Conservation (phyloP, 805 yeast species). For the Sugiyamaella chiloensis region DNA sequence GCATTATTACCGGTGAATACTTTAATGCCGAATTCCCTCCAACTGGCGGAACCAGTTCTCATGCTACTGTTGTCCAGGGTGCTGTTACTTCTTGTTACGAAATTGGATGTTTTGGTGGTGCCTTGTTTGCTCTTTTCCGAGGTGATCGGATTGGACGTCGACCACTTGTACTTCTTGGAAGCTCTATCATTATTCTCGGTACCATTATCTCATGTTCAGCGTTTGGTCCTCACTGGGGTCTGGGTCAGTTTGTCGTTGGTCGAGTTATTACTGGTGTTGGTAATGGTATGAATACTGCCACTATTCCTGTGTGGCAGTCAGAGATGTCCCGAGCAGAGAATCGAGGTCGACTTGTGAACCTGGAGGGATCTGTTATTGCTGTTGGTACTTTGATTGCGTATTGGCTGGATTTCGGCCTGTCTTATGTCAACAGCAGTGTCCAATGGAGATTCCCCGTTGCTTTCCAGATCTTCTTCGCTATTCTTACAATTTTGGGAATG, state of each 20-base stretch:
- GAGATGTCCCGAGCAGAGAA: slow-evolving; percentile 66
- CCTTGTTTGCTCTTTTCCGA: slow-evolving; percentile 54
- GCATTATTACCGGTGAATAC: slow-evolving; percentile 49
- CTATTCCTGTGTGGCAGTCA: slow-evolving; percentile 82
- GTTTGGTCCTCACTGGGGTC: slow-evolving; percentile 32
- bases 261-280: slow-evolving; percentile 74
- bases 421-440: slow-evolving; percentile 45
- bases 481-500: slow-evolving; percentile 54
- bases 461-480: slow-evolving; percentile 56
- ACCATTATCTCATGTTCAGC: slow-evolving; percentile 55
- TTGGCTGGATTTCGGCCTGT: slow-evolving; percentile 56
- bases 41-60: slow-evolving; percentile 42
- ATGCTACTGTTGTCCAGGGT: slow-evolving; percentile 54
- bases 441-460: slow-evolving; percentile 83
- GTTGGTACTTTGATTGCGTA: slow-evolving; percentile 73
- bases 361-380: slow-evolving; percentile 70
- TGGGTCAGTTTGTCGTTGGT: slow-evolving; percentile 73
- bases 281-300: slow-evolving; percentile 72
- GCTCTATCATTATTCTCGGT: slow-evolving; percentile 55
- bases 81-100: slow-evolving; percentile 56
- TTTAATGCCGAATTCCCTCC: slow-evolving; percentile 63
- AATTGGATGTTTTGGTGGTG: slow-evolving; percentile 73
- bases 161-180: slow-evolving; percentile 55
- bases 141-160: slow-evolving; percentile 70
- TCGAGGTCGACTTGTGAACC: slow-evolving; percentile 65